Base-by-base conservation (phyloP, 805 yeast genomes). In the Wickerhamomyces strasburgensis region DNA sequence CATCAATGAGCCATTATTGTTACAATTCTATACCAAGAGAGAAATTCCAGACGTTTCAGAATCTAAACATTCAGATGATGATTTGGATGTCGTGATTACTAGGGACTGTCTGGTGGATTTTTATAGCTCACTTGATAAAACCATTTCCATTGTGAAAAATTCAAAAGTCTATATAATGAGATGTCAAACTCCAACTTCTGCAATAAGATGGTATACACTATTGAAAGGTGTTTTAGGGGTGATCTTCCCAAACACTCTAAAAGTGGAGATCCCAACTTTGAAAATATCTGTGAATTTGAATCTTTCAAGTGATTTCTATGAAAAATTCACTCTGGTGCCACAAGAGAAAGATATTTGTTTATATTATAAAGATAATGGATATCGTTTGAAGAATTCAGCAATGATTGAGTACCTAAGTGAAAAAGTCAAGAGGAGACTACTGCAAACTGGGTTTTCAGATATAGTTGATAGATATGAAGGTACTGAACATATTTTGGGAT, bases 81-180 rank as follows among this genome's bases (percentile, higher is more conserved):
- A 44, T 1, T 39, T 61, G 34, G 68, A 64, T 38, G 54, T 67
- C 36, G 34, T 41, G 8, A 27, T 64, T 28, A 43, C 61, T 35
- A 44, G 41, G 3, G 26, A 44, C 7, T 65, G 66, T 28, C 41
- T 56, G 1, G 75, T 82, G 1, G 66, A 61, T 17, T 66, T 86
- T 28, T 84, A 80, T 51, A 84, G 80, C 31, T 57, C 72, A 1
- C 57, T 80, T 24, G 97, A 89, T 51, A 80, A 84, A 50, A 72
- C 93, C 1, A 65, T 89, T 10, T 72, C 75, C 11, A 52, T 85
- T 5, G 65, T 66, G 2, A 61, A 57, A 34, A 48, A 36, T 33
- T 49, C 38, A 40, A 49, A 46, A 25, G 61, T 77, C 4, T 82
- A 75, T 54, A 69, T 84, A 18, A 48, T 87, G 30, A 69, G 75